Evolutionary conservation across 345 rosid genomes (phyloP), one percentile per base, ranked within the genome.

Genomic region (Firmiana major): DNA sequence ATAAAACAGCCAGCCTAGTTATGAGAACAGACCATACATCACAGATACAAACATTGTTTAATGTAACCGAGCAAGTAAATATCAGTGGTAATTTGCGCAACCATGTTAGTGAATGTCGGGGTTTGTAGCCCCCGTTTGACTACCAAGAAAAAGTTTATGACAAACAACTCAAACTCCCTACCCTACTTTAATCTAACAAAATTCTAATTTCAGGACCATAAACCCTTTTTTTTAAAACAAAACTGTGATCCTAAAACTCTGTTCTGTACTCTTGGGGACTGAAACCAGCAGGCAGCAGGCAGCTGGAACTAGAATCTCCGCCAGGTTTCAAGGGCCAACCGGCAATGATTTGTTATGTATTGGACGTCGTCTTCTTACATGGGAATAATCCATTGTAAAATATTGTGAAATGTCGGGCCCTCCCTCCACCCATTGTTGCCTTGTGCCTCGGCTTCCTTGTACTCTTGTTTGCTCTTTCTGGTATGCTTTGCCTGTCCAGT

Each of bases 311-410:
- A 46, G 12, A 10, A 0, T 46, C 49, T 40, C 8, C 24, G 16
- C 70, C 51, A 10, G 49, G 58, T 60, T 74, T 74, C 77, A 74
- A 36, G 77, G 77, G 46, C 28, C 63, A 22, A 73, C 65, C 21
- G 76, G 77, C 9, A 59, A 13, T 1, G 77, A 59, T 22, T 74
- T 74, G 77, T 74, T 74, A 28, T 74, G 77, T 60, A 74, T 74
- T 55, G 77, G 77, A 7, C 55, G 77, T 59, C 77, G 55, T 74
- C 77, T 60, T 60, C 58, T 74, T 74, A 74, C 77, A 17, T 60
- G 57, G 43, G 77, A 43, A 45, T 74, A 74, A 60, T 74, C 77
- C 77, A 74, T 74, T 6, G 77, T 60, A 60, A 74, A 74, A 60
- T 22, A 74, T 26, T 60, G 68, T 1, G 77, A 74, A 17, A 28